Percentiles rank a stretch among this genome's conserved stretches.
phyloP scores from a whole-genome alignment of 1,139 yeast species.

The Pichia sp. region DNA sequence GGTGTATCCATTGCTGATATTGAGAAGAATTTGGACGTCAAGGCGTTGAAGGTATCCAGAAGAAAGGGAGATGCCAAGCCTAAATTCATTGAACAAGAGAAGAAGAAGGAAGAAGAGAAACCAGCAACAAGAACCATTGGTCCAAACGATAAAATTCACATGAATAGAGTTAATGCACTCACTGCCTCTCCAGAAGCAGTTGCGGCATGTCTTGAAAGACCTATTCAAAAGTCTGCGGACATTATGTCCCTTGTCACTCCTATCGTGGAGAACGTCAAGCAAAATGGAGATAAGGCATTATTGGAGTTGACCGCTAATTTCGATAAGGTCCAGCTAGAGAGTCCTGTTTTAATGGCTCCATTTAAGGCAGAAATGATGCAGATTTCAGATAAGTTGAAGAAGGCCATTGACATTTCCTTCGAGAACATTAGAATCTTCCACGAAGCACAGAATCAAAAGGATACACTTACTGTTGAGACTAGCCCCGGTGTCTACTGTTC shows the following conservation, averaged over 20 bases:
- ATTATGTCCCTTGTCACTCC: constrained; percentile 91
- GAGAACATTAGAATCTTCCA: constrained; percentile 88
- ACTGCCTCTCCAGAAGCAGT: constrained; percentile 40
- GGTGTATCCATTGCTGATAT: constrained; percentile 78
- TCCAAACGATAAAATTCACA: constrained; percentile 39
- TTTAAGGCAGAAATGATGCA: constrained; percentile 73
- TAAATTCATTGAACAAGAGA: constrained; percentile 42
- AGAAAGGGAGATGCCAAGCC: constrained; percentile 96
- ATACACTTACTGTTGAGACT: constrained; percentile 80
- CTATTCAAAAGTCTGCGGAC: constrained; percentile 84
- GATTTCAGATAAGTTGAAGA: constrained; percentile 67
- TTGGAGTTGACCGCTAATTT: constrained; percentile 83
- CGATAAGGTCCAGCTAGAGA: constrained; percentile 65
- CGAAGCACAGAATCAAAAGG: constrained; percentile 75
- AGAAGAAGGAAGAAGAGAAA: constrained; percentile 12
- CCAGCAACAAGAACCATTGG: constrained; percentile 18
- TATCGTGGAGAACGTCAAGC: constrained; percentile 69
- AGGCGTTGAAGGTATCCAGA: constrained; percentile 80
- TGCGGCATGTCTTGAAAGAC: constrained; percentile 65
- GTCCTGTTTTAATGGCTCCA: constrained; percentile 83
- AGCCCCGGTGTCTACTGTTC: constrained; percentile 91
- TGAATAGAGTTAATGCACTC: constrained; percentile 53
- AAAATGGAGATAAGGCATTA: constrained; percentile 78
- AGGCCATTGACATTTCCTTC: constrained; percentile 84
- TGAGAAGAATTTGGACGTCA: constrained; percentile 76